These are phyloP conservation scores for Lithospermum erythrorhizon DNA, from an alignment of 257 asterid species.

Conservation along the genomic window DNA sequence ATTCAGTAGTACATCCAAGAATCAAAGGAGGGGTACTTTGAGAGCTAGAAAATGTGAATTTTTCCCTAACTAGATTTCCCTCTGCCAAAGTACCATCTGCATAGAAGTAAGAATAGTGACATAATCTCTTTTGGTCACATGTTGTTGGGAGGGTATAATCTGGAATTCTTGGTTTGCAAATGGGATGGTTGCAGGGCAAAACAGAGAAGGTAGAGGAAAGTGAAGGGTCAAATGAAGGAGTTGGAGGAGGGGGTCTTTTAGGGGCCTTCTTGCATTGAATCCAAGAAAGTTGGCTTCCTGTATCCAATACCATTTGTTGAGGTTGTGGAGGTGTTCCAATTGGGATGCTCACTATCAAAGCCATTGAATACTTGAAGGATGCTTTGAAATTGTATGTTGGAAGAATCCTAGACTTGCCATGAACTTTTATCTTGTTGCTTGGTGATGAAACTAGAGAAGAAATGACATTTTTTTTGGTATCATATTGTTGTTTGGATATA, in stretches of 20 bases:
- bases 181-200: constrained; percentile 62
- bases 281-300: constrained; percentile 95
- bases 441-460: no score
- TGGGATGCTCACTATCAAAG: constrained; percentile 63
- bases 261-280: constrained; percentile 36
- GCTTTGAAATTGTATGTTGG: constrained; percentile 35
- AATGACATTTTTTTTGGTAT: constrained; percentile 16
- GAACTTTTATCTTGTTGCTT: no score
- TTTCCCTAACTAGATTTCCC: constrained; percentile 77
- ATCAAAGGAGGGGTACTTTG: constrained; percentile 61
- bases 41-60: constrained; percentile 41
- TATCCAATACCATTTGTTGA: constrained; percentile 75
- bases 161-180: constrained; percentile 73
- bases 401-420: background rate
- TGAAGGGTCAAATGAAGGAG: constrained; percentile 62
- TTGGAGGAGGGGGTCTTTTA: constrained; percentile 21
- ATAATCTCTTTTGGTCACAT: constrained; percentile 59
- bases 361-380: constrained; percentile 62
- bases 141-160: constrained; percentile 79
- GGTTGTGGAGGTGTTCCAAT: constrained; percentile 88
- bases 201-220: constrained; percentile 64
- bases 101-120: constrained; percentile 76
- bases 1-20: constrained; percentile 57
- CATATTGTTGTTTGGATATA: constrained; percentile 23
- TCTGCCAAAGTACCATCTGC: constrained; percentile 86